Base-by-base conservation (phyloP, 1,284 basidiomycete genomes). In the Afroboletus lepidellus region DNA sequence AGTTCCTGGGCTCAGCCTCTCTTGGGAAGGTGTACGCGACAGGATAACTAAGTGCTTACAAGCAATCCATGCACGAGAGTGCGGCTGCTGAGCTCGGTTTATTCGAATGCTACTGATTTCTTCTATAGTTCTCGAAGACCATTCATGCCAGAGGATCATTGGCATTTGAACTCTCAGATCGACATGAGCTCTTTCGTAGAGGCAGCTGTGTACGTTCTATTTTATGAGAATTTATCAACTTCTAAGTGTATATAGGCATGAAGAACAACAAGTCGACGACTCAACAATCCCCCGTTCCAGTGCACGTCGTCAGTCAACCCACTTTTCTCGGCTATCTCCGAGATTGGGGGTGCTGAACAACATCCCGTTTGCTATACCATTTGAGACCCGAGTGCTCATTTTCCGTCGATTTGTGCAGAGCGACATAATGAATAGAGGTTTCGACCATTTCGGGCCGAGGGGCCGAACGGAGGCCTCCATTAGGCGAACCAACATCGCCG, bases 361-460 rank as follows among this genome's bases (percentile, higher is more conserved):
- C 69, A 91, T 98, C 48, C 97, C 96, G 0, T 98, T 99, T 74
- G 85, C 94, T 13, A 91, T 99, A 53, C 96, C 95, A 0, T 99
- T 99, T 71, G 87, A 91, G 54, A 84, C 87, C 0, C 85, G 96
- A 20, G 90, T 98, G 8, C 79, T 86, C 41, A 94, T 98, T 42
- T 98, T 98, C 72, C 79, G 92, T 25, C 76, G 83, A 50, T 97
- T 96, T 65, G 81, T 97, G 44, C 64, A 74, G 58, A 84, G 80
- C 55, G 89, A 93, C 64, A 75, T 65, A 46, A 53, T 39, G 44
- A 55, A 55, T 44, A 59, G 56, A 52, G 60, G 53, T 30, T 48
- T 48, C 49, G 51, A 58, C 24, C 25, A 51, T 7, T 46, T 58
- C 56, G 44, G 45, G 55, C 65, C 51, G 30, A 57, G 61, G 47